Percentiles rank a stretch among this genome's conserved stretches.
Evolutionary conservation across 306 rosid genomes (phyloP).

Genomic region (Adenanthera pavonina): DNA sequence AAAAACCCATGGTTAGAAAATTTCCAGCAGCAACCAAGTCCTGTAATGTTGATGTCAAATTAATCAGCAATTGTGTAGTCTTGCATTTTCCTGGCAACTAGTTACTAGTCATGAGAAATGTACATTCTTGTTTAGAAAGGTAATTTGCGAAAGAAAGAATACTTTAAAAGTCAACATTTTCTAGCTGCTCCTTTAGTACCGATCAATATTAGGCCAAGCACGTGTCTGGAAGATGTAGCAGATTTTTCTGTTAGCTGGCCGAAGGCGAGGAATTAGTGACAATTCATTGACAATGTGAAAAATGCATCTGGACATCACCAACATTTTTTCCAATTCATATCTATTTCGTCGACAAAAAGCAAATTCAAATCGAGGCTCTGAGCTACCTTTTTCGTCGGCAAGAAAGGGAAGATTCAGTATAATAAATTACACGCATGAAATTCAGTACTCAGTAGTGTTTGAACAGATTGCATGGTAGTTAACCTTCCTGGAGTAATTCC

Average conservation of each 20-base stretch:
- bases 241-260: slow-evolving; percentile 42
- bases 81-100: slow-evolving; percentile 18
- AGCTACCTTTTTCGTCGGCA: background rate
- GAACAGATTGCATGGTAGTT: background rate
- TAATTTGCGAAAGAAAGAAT: slow-evolving; percentile 37
- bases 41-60: background rate
- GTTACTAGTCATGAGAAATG: background rate
- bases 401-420: background rate
- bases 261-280: slow-evolving; percentile 32
- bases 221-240: slow-evolving; percentile 46
- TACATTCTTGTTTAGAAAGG: slow-evolving; percentile 35
- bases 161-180: slow-evolving; percentile 51
- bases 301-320: slow-evolving; percentile 26
- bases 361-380: slow-evolving; percentile 20
- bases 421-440: background rate
- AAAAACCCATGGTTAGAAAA: background rate
- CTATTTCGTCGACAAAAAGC: slow-evolving; percentile 10
- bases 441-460: background rate
- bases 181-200: slow-evolving; percentile 31
- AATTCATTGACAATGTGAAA: slow-evolving; percentile 16
- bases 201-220: slow-evolving; percentile 50
- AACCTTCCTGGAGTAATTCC: background rate
- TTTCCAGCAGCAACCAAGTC: slow-evolving; percentile 1
- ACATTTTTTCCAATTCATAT: slow-evolving; percentile 26
- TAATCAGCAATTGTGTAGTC: slow-evolving; percentile 1